These are phyloP conservation scores for Thermomucor indicae-seudaticae DNA, from an alignment of 371 early-diverging fungal genomes.

Conservation along the genomic window DNA sequence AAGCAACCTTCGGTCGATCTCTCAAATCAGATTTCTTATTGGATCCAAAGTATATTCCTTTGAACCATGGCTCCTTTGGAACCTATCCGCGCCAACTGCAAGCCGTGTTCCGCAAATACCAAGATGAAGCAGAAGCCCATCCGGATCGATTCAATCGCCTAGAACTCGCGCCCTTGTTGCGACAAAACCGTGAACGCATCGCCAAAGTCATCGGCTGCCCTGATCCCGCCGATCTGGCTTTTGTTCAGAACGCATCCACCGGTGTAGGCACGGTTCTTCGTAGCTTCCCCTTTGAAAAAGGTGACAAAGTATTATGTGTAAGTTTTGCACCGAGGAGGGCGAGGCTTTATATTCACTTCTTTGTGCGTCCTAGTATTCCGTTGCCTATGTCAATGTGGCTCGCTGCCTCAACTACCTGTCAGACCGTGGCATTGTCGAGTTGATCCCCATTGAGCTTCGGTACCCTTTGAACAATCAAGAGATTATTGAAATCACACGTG, in stretches of 20 bases:
- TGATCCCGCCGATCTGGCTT: constrained; percentile 30
- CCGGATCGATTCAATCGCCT: constrained; percentile 12
- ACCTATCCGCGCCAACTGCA: constrained; percentile 3
- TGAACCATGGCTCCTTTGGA: constrained; percentile 46
- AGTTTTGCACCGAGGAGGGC: neutral
- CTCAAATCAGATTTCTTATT: constrained; percentile 36
- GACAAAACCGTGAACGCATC: constrained; percentile 6
- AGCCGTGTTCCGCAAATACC: constrained; percentile 3
- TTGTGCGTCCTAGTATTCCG: constrained; percentile 12
- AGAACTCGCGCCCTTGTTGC: constrained; percentile 4
- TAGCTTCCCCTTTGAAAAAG: constrained; percentile 30
- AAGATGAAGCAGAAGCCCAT: constrained; percentile 6
- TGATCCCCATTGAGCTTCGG: constrained; percentile 23
- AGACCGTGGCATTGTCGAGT: constrained; percentile 22
- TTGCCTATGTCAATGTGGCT: constrained; percentile 41
- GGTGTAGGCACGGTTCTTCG: constrained; percentile 37
- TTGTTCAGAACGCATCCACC: constrained; percentile 37
- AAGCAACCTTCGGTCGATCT: constrained; percentile 27
- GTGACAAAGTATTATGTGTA: constrained; percentile 37
- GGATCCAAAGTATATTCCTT: constrained; percentile 31
- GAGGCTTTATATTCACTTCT: too few species aligned
- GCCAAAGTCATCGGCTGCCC: constrained; percentile 25
- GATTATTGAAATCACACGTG: constrained; percentile 19
- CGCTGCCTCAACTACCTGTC: constrained; percentile 25
- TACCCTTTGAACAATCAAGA: constrained; percentile 28